phyloP scores from a whole-genome alignment of 352 stramenopile species.

The Aphanomyces euteiches region DNA sequence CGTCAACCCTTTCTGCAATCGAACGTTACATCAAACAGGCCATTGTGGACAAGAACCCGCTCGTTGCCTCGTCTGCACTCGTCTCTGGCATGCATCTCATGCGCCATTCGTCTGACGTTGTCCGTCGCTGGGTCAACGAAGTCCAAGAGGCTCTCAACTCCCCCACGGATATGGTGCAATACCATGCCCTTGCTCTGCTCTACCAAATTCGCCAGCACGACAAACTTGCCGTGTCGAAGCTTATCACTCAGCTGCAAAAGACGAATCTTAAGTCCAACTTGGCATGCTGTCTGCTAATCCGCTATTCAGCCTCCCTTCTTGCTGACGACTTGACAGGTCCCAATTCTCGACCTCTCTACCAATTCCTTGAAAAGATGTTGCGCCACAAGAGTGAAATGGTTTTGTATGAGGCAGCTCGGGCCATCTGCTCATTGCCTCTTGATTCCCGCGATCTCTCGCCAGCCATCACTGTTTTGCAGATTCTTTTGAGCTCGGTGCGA shows the following conservation, averaged over 20 bases:
- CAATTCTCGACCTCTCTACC: slow-evolving; percentile 74
- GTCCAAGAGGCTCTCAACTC: slow-evolving; percentile 95
- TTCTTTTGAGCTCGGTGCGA: slow-evolving; percentile 93
- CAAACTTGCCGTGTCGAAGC: slow-evolving; percentile 96
- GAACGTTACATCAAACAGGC: slow-evolving; percentile 99
- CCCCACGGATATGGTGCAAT: slow-evolving; percentile 98
- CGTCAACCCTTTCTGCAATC: slow-evolving; percentile 89
- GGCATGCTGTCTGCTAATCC: slow-evolving; percentile 96
- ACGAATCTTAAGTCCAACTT: slow-evolving; percentile 93
- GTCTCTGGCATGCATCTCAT: slow-evolving; percentile 96
- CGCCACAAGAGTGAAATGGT: slow-evolving; percentile 98
- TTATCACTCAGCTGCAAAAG: slow-evolving; percentile 88
- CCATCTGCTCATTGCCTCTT: slow-evolving; percentile 95
- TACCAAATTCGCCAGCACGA: slow-evolving; percentile 99
- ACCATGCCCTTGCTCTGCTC: slow-evolving; percentile 97
- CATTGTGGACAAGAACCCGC: slow-evolving; percentile 97
- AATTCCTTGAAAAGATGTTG: slow-evolving; percentile 95
- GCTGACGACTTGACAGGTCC: slow-evolving; percentile 83
- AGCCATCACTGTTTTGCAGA: slow-evolving; percentile 96
- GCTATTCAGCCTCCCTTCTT: slow-evolving; percentile 92
- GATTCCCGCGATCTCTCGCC: slow-evolving; percentile 94
- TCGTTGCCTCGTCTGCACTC: slow-evolving; percentile 95
- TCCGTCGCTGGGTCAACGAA: slow-evolving; percentile 96
- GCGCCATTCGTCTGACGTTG: slow-evolving; percentile 88
- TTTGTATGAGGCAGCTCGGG: slow-evolving; percentile 97